Base-by-base conservation (phyloP, 768 basidiomycete species). In the Suillus lakei region DNA sequence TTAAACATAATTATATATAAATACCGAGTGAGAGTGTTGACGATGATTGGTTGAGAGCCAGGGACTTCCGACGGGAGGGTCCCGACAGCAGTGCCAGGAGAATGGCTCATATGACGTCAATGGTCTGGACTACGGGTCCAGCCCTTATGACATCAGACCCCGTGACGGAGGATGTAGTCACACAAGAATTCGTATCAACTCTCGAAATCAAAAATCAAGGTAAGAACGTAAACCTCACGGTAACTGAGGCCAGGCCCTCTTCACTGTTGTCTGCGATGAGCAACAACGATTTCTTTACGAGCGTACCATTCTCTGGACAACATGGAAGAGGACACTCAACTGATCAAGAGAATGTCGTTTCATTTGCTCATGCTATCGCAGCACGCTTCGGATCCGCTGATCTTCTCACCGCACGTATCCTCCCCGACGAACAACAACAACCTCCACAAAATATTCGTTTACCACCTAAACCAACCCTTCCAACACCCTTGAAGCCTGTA, bases 361-460 rank as follows among this genome's bases (percentile, higher is more conserved):
- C 78, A 44, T 89, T 89, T 71, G 87, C 88, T 5, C 79, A 82
- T 60, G 88, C 87, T 46, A 84, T 89, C 66, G 78, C 81, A 34
- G 71, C 79, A 28, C 77, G 85, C 61, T 86, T 85, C 65, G 78
- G 77, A 38, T 68, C 71, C 10, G 67, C 78, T n/a, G 72, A 76
- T 61, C 67, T 80, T 50, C 77, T 79, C 72, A 80, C 79, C 1
- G 74, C 82, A 28, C 78, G 79, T 23, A 76, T 81, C 53, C 69
- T 80, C 54, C 72, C 71, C 15, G 69, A 41, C 62, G 67, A 63
- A 32, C 68, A 68, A 5, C 66, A 39, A 70, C 70, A 69, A 63
- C 64, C 34, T 53, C 23, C 32, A 10, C 51, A 53, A 21, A 53
- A 53, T 53, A 30, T 30, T 4, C 2, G 18, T 32, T 53, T 32